Evolutionary conservation across 1,139 yeast genomes (phyloP).

Genomic region (Yamadazyma epiphylla): DNA sequence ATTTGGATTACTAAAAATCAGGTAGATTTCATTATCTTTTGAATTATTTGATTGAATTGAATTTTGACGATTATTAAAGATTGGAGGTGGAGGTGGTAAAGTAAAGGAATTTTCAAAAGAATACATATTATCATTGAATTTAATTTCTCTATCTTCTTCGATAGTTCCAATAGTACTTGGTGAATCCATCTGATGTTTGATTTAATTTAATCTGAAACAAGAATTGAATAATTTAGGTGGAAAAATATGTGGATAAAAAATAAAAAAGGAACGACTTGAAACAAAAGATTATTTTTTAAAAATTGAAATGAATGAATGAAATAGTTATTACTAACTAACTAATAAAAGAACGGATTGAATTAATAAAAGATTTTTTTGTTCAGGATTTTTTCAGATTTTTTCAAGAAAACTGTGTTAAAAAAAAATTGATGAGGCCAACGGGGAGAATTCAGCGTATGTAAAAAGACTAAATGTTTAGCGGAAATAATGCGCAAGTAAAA

Average conservation of each 20-base stretch:
- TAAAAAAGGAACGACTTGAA: background rate
- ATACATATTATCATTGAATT: conserved; percentile 5
- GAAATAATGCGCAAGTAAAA: background rate
- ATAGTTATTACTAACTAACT: background rate
- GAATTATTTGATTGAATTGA: conserved; percentile 14
- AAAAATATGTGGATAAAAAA: background rate
- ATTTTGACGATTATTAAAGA: conserved; percentile 13
- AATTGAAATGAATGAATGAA: no score
- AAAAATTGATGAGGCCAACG: conserved; percentile 1
- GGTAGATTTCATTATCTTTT: conserved; percentile 13
- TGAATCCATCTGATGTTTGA: conserved; percentile 8
- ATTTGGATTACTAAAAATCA: conserved; percentile 24
- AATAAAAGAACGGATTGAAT: background rate
- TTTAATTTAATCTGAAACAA: background rate
- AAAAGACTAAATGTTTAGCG: conserved; percentile 2
- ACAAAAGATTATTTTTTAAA: no score
- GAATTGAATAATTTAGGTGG: background rate
- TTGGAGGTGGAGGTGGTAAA: conserved; percentile 23
- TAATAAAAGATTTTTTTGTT: background rate
- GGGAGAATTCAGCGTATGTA: background rate
- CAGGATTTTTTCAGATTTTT: no score
- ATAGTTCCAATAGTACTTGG: conserved; percentile 14
- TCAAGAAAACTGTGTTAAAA: background rate
- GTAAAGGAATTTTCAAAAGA: conserved; percentile 7
- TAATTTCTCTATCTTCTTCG: conserved; percentile 11